These are phyloP conservation scores for Pythium guiyangense DNA, from an alignment of 352 stramenopile species.

Conservation along the genomic window DNA sequence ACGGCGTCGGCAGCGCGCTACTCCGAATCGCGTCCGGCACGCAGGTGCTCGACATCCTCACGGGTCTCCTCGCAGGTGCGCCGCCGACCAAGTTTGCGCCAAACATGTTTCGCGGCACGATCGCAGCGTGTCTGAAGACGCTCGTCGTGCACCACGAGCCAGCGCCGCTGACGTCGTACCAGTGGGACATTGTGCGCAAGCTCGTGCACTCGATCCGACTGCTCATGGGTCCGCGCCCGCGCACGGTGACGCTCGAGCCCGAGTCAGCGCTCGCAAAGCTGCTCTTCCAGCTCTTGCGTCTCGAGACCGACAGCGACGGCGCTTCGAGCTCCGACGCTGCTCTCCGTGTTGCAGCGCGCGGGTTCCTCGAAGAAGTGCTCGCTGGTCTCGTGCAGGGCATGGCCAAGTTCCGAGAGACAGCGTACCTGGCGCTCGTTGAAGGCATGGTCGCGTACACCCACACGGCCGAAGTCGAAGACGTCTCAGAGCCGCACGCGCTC, in stretches of 20 bases:
- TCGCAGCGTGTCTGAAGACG: no score
- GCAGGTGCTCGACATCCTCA: no score
- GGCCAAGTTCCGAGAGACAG: slow-evolving; percentile 44
- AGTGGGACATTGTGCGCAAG: no score
- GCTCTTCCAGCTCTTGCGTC: slow-evolving; percentile 47
- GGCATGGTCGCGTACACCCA: slow-evolving; percentile 47
- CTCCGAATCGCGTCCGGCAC: no score
- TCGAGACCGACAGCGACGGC: slow-evolving; percentile 6
- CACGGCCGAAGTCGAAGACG: slow-evolving; percentile 22
- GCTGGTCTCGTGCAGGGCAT: slow-evolving; percentile 42
- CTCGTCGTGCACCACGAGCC: no score
- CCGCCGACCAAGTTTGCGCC: no score
- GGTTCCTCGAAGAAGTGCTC: slow-evolving; percentile 49
- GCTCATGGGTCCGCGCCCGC: slow-evolving; percentile 24
- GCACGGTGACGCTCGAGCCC: slow-evolving; percentile 25
- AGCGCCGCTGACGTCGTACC: no score
- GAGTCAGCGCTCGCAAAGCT: slow-evolving; percentile 50
- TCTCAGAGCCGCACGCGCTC: slow-evolving; percentile 34
- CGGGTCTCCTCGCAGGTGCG: no score
- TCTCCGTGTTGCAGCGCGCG: slow-evolving; percentile 6
- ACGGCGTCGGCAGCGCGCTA: slow-evolving; percentile 40
- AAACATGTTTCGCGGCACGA: no score
- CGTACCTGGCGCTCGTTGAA: no score
- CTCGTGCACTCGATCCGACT: slow-evolving; percentile 52
- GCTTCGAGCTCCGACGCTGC: background rate